Percentiles rank a stretch among this genome's conserved stretches.
These are phyloP conservation scores for Graphilbum ipis-grandicollis DNA, from an alignment of 2,329 filamentous ascomycete genomes.

Conservation along the genomic window DNA sequence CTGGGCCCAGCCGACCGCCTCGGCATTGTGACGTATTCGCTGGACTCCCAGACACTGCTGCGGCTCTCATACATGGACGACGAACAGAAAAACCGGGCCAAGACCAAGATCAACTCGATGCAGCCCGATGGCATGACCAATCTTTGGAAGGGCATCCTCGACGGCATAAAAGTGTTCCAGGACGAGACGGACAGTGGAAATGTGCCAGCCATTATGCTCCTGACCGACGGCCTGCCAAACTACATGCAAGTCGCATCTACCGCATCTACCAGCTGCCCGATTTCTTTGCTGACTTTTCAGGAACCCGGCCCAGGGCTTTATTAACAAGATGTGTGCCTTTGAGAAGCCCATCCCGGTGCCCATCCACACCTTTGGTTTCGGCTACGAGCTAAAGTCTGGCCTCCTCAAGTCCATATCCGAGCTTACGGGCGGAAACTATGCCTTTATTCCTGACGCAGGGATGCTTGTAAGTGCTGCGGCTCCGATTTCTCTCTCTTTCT, in stretches of 20 bases:
- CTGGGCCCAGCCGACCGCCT: slow-evolving; percentile 35
- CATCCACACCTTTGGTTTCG: slow-evolving; percentile 38
- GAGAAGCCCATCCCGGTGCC: slow-evolving; percentile 21
- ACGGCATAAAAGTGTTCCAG: slow-evolving; percentile 30
- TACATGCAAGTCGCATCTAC: slow-evolving; percentile 19
- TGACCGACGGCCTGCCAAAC: slow-evolving; percentile 39
- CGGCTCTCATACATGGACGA: slow-evolving; percentile 27
- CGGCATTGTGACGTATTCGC: slow-evolving; percentile 38
- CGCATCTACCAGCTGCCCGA: not conserved
- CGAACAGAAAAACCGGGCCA: slow-evolving; percentile 23
- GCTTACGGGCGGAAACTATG: slow-evolving; percentile 36
- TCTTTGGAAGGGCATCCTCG: slow-evolving; percentile 37
- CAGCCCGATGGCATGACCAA: slow-evolving; percentile 26
- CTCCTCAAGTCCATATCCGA: slow-evolving; percentile 44
- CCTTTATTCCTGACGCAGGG: slow-evolving; percentile 43
- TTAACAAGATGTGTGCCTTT: slow-evolving; percentile 30
- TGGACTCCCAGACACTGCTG: slow-evolving; percentile 18
- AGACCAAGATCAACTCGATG: slow-evolving; percentile 26
- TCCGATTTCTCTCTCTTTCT: too few species aligned
- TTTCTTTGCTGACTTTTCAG: not conserved
- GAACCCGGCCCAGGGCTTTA: slow-evolving; percentile 29
- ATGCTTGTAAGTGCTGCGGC: slow-evolving; percentile 29
- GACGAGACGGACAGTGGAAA: slow-evolving; percentile 12
- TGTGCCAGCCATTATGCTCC: slow-evolving; percentile 32
- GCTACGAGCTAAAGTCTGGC: slow-evolving; percentile 29